Percentiles rank a stretch among this genome's conserved stretches.
Evolutionary conservation across 2,329 filamentous ascomycete genomes (phyloP).

Genomic region (Neurospora sp.): DNA sequence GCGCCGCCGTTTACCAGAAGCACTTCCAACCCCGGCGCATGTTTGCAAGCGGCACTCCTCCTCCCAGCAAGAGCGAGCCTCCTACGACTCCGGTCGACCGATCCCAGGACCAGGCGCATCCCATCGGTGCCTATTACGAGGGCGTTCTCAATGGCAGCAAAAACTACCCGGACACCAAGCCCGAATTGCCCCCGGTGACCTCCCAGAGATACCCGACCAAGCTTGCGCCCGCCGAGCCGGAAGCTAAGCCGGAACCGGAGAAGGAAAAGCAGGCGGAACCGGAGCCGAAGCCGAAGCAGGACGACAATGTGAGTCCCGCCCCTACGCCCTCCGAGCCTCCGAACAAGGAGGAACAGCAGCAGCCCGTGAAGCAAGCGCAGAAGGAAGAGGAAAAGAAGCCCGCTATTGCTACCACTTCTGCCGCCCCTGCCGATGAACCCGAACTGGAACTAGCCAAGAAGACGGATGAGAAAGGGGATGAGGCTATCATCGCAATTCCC

Average conservation of each 20-base stretch:
- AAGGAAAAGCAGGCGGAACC: slow-evolving; percentile 8
- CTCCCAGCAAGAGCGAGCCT: slow-evolving; percentile 18
- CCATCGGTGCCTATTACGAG: slow-evolving; percentile 50
- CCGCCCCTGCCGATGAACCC: background rate
- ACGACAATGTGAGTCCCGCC: slow-evolving; percentile 2
- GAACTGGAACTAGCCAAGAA: background rate
- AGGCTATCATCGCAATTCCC: background rate
- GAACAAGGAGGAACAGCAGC: slow-evolving; percentile 8
- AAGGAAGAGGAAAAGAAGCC: background rate
- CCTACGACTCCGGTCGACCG: slow-evolving; percentile 19
- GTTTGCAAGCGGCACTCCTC: slow-evolving; percentile 8
- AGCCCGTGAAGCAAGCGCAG: background rate
- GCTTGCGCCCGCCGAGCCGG: slow-evolving; percentile 7
- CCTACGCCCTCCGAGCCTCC: slow-evolving; percentile 6
- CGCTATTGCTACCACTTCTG: slow-evolving; percentile 15
- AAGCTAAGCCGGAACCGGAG: slow-evolving; percentile 14
- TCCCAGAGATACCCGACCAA: slow-evolving; percentile 19
- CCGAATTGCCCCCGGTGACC: slow-evolving; percentile 33
- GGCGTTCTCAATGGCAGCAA: slow-evolving; percentile 39
- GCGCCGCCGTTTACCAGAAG: slow-evolving; percentile 8
- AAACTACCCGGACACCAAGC: slow-evolving; percentile 28
- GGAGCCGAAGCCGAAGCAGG: background rate
- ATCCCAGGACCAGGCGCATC: slow-evolving; percentile 31
- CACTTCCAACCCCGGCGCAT: slow-evolving; percentile 10
- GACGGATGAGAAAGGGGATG: background rate